These are phyloP conservation scores for Haematococcus lacustris DNA, from an alignment of 139 green algal genomes.

Conservation along the genomic window DNA sequence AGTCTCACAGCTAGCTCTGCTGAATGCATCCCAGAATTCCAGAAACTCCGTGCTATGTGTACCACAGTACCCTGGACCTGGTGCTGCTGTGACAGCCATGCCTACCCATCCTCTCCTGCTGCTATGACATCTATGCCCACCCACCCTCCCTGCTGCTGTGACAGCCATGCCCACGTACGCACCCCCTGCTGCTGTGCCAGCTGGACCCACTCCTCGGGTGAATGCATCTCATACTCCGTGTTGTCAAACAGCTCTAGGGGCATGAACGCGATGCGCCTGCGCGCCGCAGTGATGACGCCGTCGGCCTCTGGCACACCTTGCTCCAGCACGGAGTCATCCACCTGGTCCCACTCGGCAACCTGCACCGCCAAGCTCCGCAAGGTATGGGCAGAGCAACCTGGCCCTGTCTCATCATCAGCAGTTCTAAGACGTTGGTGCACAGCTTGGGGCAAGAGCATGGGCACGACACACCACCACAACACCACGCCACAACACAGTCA, in stretches of 20 bases:
- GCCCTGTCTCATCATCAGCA: background rate
- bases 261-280: constrained; percentile 38
- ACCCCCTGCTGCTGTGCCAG: constrained; percentile 10
- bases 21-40: no score
- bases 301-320: constrained; percentile 21
- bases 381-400: background rate
- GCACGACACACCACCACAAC: background rate
- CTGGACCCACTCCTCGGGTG: constrained; percentile 25
- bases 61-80: no score
- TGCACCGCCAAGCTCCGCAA: background rate
- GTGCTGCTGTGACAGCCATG: no score
- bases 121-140: no score
- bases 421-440: background rate
- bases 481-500: background rate
- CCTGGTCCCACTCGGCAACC: constrained; percentile 1
- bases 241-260: constrained; percentile 47
- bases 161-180: no score
- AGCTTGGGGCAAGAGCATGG: background rate
- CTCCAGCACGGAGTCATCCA: constrained; percentile 15
- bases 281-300: constrained; percentile 19
- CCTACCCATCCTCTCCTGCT: no score
- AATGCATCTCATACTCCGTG: constrained; percentile 23
- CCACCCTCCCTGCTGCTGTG: background rate
- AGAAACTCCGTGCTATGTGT: no score
- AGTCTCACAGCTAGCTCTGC: no score